phyloP scores from a whole-genome alignment of 2,329 filamentous ascomycete species.

The Aspergillus sp. region DNA sequence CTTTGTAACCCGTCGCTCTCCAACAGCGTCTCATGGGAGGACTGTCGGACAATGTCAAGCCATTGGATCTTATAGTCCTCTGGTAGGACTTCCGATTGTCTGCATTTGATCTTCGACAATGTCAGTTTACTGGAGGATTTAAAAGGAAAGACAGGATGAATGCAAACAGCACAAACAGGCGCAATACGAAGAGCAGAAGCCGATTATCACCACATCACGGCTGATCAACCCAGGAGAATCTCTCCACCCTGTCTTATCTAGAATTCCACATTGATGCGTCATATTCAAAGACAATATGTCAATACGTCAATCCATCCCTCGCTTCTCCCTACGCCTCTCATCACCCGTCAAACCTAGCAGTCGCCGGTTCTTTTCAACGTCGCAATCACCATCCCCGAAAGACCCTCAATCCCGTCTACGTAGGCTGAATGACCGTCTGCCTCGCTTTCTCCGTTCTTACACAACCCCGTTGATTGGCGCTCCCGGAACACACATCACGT shows the following conservation, averaged over 20 bases:
- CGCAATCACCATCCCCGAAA: constrained; percentile 18
- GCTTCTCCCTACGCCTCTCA: constrained; percentile 3
- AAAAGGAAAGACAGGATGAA: no score
- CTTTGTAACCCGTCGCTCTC: no score
- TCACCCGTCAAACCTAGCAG: constrained; percentile 9
- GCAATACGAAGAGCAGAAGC: not conserved
- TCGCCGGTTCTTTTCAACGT: constrained; percentile 24
- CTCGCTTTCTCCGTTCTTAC: constrained; percentile 66
- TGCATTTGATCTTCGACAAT: no score
- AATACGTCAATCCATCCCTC: not conserved
- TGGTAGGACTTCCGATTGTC: no score
- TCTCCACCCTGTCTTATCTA: not conserved
- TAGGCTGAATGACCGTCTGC: constrained; percentile 52
- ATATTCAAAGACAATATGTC: not conserved
- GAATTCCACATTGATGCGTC: not conserved
- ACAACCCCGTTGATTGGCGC: constrained; percentile 69
- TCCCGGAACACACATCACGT: constrained; percentile 76
- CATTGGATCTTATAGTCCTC: no score
- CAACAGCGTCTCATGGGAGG: no score
- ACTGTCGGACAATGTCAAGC: no score
- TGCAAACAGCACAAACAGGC: constrained; percentile 1
- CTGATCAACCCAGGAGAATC: not conserved
- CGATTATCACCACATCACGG: not conserved
- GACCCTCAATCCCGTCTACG: constrained; percentile 32
- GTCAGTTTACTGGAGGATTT: no score